Evolutionary conservation across 1,139 yeast genomes (phyloP).

Genomic region (Taphrina pruni): DNA sequence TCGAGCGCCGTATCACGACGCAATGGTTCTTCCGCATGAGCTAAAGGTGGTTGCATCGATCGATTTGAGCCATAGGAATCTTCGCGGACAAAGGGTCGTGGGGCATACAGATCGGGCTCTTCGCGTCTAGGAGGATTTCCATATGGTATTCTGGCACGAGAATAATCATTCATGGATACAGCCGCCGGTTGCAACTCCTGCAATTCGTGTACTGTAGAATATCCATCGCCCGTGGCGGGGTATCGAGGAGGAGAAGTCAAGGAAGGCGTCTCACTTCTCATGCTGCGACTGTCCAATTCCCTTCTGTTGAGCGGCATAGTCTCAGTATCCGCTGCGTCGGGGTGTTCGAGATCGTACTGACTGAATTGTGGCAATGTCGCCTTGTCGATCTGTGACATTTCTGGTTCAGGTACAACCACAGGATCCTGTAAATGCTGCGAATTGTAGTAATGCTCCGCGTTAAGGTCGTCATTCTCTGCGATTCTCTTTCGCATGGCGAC

Average conservation of each 20-base stretch:
- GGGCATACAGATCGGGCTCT: not conserved
- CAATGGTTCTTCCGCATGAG: slow-evolving; percentile 12
- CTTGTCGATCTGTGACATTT: slow-evolving; percentile 19
- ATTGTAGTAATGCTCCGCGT: slow-evolving; percentile 30
- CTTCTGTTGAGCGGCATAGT: slow-evolving; percentile 8
- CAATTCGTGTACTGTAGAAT: slow-evolving; percentile 5
- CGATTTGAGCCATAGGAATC: not conserved
- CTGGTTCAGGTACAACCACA: not conserved
- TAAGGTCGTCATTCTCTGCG: slow-evolving; percentile 46
- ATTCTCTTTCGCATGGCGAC: slow-evolving; percentile 52
- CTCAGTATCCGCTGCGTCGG: not conserved
- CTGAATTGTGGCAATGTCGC: slow-evolving; percentile 37
- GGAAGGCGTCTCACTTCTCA: slow-evolving; percentile 22
- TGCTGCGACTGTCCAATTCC: slow-evolving; percentile 15
- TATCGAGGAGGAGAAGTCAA: slow-evolving; percentile 22
- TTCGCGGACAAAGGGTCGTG: not conserved
- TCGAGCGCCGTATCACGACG: not conserved
- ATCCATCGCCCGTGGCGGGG: not conserved
- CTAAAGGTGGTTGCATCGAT: slow-evolving; percentile 4
- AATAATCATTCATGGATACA: slow-evolving; percentile 1
- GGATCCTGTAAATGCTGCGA: slow-evolving; percentile 19
- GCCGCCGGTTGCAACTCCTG: slow-evolving; percentile 1
- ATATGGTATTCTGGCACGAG: slow-evolving; percentile 20
- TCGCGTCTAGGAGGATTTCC: slow-evolving; percentile 26
- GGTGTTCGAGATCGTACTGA: slow-evolving; percentile 23